Evolutionary conservation across 169 alveolate genomes (phyloP).

Genomic region (Toxoplasma gondii): DNA sequence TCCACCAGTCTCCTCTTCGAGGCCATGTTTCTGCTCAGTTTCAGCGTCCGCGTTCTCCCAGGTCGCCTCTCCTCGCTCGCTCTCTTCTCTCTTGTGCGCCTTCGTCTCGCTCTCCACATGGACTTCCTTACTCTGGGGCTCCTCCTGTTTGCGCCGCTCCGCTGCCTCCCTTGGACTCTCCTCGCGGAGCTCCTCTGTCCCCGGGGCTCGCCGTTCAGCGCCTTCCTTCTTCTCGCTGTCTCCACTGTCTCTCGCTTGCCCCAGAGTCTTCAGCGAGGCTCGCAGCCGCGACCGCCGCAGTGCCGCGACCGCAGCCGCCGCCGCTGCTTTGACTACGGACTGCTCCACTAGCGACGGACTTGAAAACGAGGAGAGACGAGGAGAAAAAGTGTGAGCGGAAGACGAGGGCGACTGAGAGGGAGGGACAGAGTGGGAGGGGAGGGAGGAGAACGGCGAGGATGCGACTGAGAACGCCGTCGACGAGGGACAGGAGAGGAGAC

Average conservation of each 20-base stretch:
- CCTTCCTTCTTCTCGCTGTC: background rate
- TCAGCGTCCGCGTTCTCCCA: background rate
- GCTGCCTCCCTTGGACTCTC: background rate
- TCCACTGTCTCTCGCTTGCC: background rate
- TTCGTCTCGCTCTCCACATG: background rate
- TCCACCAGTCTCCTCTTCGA: background rate
- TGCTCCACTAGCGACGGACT: background rate
- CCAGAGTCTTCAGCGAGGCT: background rate
- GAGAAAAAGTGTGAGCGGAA: background rate
- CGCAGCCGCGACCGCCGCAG: background rate
- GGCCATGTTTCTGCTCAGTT: background rate
- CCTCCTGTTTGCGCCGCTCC: background rate
- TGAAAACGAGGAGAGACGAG: background rate
- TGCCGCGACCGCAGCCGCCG: conserved; percentile 26
- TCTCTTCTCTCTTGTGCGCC: background rate
- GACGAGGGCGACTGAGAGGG: background rate
- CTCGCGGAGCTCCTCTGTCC: background rate
- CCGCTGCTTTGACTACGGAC: background rate
- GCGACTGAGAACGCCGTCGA: background rate
- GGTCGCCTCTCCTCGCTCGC: background rate
- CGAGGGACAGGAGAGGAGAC: background rate
- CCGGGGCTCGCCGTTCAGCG: background rate
- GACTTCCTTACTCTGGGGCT: background rate
- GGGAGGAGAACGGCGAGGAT: background rate
- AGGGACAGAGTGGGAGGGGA: background rate